Base-by-base conservation (phyloP, 2,329 filamentous ascomycete genomes). In the Bretziella fagacearum region DNA sequence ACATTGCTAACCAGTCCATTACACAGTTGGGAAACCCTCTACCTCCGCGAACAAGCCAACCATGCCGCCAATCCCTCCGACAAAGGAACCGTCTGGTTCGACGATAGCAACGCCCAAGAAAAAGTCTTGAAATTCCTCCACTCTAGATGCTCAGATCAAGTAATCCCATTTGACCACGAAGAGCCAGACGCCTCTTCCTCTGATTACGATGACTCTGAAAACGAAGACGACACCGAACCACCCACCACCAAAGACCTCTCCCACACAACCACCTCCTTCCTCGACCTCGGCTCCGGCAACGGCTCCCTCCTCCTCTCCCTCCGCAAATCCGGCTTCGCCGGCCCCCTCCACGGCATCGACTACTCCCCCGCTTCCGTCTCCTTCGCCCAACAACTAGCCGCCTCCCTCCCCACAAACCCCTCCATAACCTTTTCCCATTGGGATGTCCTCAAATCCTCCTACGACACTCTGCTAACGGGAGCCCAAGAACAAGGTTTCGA, bases 271-370 rank as follows among this genome's bases (percentile, higher is more conserved):
- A 44, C 44, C 20, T 64, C 72, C 1, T 78, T 94, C 51, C 68
- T 96, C 0, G 91, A 98, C 59, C 71, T 98, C 0, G 91, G 91
- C 17, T 95, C 86, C 8, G 91, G 91, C 1, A 98, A 98, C 63
- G 91, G 89, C 1, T 84, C 86, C 55, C 72, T 96, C 58, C 69
- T 96, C n/a, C 84, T 91, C 55, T 71, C 78, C n/a, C 66, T 93
- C 26, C 25, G 78, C 15, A 77, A 79, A 20, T 62, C 59, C 10
- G 63, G 65, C 3, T 93, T 82, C 71, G 46, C 53, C 3, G 84
- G 84, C 0, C 63, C 66, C 3, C 77, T 93, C 69, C 67, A 93
- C 0, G 91, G 91, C 4, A 81, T 95, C 7, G 91, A 98, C 65
- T 96, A 96, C 59, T 87, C 81, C 53, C 65, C 67, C 17, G 65